These are phyloP conservation scores for Saccharomyces eubayanus DNA, from an alignment of 805 yeast species.

Conservation along the genomic window DNA sequence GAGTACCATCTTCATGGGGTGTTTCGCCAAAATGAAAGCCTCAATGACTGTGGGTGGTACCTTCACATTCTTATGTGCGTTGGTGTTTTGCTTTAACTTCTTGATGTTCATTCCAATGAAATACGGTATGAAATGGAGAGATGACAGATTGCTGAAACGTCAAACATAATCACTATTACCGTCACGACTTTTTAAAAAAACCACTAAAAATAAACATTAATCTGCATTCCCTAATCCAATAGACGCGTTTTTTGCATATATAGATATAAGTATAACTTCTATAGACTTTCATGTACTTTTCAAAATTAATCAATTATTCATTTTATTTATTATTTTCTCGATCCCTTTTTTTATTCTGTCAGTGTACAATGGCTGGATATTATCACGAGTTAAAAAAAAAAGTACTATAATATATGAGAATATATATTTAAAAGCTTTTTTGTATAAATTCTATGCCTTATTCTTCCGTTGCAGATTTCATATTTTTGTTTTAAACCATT, in stretches of 20 bases:
- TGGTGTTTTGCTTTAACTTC: constrained; percentile 31
- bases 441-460: not conserved
- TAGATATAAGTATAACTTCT: not conserved
- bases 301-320: not conserved
- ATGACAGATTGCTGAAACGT: constrained; percentile 15
- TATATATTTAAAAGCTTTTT: not conserved
- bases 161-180: constrained; percentile 9
- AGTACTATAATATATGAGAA: not conserved
- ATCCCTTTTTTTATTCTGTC: not conserved
- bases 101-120: constrained; percentile 30
- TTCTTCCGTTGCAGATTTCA: not conserved
- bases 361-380: too few species aligned
- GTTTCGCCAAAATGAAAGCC: constrained; percentile 49
- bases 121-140: constrained; percentile 33
- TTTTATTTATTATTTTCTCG: not conserved
- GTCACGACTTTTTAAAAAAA: not conserved
- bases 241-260: not conserved
- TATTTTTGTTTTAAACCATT: not conserved
- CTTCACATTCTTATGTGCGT: constrained; percentile 56
- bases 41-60: constrained; percentile 65
- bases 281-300: not conserved
- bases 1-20: constrained; percentile 64
- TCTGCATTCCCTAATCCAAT: not conserved
- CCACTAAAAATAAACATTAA: not conserved
- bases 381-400: not conserved